Percentiles rank a stretch among this genome's conserved stretches.
phyloP scores from a whole-genome alignment of 1,284 basidiomycete species.

The Ganoderma meredithae region DNA sequence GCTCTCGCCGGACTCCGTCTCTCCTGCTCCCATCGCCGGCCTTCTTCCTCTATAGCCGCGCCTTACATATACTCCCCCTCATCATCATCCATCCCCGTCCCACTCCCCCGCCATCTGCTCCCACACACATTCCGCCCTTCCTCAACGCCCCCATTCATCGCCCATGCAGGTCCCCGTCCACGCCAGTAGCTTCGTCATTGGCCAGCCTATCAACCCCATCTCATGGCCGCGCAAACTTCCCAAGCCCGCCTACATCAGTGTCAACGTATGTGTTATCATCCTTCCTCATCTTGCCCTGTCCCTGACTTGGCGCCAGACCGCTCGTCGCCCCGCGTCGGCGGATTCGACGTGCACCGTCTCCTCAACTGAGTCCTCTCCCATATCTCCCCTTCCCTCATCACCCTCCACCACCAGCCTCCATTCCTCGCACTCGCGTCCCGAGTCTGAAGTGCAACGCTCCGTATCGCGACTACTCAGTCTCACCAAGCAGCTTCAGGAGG shows the following conservation, averaged over 20 bases:
- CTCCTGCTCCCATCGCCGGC: conserved; percentile 26
- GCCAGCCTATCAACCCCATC: conserved; percentile 31
- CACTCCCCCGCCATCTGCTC: conserved; percentile 3
- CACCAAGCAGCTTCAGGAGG: conserved; percentile 87
- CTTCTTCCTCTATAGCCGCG: conserved; percentile 23
- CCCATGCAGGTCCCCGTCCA: conserved; percentile 31
- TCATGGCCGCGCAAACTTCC: conserved; percentile 34
- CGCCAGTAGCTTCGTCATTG: conserved; percentile 35
- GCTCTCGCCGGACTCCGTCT: conserved; percentile 31
- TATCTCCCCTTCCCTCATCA: conserved; percentile 23
- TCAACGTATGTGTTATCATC: conserved; percentile 26
- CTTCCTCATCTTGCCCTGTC: neutral
- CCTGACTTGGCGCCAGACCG: conserved; percentile 19
- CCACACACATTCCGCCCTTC: conserved; percentile 5
- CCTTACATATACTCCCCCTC: conserved; percentile 25
- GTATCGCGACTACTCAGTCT: conserved; percentile 89
- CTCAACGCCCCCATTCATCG: neutral
- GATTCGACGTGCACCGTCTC: conserved; percentile 32
- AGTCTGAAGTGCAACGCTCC: conserved; percentile 61
- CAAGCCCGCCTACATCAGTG: conserved; percentile 27
- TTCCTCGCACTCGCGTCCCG: conserved; percentile 20
- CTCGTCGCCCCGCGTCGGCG: conserved; percentile 30
- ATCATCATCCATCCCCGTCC: conserved; percentile 8
- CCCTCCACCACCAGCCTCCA: conserved; percentile 18
- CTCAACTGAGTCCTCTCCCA: conserved; percentile 24